phyloP scores from a whole-genome alignment of 83 land plant genomes.

The Isoetes engelmannii region DNA sequence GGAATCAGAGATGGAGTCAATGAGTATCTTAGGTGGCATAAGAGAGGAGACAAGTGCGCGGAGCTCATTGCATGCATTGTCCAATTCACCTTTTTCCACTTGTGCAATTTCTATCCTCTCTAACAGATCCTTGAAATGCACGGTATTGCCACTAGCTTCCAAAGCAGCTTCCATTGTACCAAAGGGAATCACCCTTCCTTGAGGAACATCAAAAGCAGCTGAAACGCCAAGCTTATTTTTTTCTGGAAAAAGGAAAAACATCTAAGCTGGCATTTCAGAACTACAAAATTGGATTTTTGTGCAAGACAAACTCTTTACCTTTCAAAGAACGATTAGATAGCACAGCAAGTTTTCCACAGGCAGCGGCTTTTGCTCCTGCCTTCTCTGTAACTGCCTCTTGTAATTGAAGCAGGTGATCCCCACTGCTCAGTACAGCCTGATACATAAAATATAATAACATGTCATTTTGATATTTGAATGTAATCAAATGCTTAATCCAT shows the following conservation, averaged over 20 bases:
- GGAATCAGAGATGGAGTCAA: constrained; percentile 33
- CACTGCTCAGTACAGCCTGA: constrained; percentile 12
- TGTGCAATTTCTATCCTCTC: constrained; percentile 61
- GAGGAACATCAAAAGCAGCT: constrained; percentile 67
- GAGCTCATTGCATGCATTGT: constrained; percentile 53
- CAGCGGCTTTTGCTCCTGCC: constrained; percentile 87
- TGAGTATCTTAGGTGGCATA: constrained; percentile 35
- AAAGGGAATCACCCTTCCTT: constrained; percentile 84
- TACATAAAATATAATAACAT: background rate
- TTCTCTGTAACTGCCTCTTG: constrained; percentile 42
- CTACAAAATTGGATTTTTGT: background rate
- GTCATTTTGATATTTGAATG: too few species aligned
- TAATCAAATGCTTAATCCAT: background rate
- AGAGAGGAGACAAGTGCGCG: constrained; percentile 52
- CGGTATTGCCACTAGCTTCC: constrained; percentile 35
- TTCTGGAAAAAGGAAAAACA: constrained; percentile 30
- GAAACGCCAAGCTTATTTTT: constrained; percentile 73
- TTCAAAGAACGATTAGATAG: constrained; percentile 44
- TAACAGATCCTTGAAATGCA: constrained; percentile 43
- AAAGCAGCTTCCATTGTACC: constrained; percentile 90
- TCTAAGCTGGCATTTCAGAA: background rate
- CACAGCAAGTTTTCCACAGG: constrained; percentile 63
- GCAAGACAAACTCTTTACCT: constrained; percentile 30
- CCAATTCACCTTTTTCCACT: constrained; percentile 62
- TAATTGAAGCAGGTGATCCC: constrained; percentile 40